Conservation (phyloP, 371 early-diverging fungal species). For the Umbelopsis sp. region DNA sequence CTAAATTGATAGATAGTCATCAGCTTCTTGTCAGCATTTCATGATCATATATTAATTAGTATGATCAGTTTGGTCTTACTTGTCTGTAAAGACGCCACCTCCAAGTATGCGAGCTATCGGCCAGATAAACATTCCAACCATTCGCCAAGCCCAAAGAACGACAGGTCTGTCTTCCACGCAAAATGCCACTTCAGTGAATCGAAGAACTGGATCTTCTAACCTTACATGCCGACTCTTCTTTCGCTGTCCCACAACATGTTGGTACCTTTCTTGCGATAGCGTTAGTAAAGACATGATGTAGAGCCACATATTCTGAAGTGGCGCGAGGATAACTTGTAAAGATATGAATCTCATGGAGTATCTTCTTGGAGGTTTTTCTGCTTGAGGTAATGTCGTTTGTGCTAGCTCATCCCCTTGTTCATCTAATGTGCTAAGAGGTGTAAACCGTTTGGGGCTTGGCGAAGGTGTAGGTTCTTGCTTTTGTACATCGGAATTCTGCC, state of each 20-base stretch:
- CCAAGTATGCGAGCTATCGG: conserved; percentile 50
- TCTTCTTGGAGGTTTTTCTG: conserved; percentile 17
- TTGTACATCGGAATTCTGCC: neutral
- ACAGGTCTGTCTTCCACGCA: conserved; percentile 41
- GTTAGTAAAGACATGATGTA: conserved; percentile 39
- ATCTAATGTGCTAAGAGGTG: neutral
- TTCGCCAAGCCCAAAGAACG: conserved; percentile 48
- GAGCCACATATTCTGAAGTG: conserved; percentile 38
- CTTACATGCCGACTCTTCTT: conserved; percentile 42
- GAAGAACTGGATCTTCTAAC: conserved; percentile 43
- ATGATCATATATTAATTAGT: neutral
- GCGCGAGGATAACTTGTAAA: conserved; percentile 44
- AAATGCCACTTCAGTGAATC: conserved; percentile 37
- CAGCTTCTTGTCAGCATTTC: no score
- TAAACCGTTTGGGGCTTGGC: neutral
- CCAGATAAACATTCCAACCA: conserved; percentile 53
- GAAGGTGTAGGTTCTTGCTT: no score
- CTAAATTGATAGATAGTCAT: conserved; percentile 21
- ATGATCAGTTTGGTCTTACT: conserved; percentile 28
- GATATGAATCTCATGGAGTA: conserved; percentile 54
- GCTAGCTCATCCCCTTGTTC: neutral
- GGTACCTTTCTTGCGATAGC: conserved; percentile 50
- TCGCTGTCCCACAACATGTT: conserved; percentile 41
- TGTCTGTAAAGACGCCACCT: conserved; percentile 49
- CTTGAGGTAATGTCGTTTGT: neutral